These are phyloP conservation scores for Chalciporus chontae DNA, from an alignment of 768 basidiomycete species.

Conservation along the genomic window DNA sequence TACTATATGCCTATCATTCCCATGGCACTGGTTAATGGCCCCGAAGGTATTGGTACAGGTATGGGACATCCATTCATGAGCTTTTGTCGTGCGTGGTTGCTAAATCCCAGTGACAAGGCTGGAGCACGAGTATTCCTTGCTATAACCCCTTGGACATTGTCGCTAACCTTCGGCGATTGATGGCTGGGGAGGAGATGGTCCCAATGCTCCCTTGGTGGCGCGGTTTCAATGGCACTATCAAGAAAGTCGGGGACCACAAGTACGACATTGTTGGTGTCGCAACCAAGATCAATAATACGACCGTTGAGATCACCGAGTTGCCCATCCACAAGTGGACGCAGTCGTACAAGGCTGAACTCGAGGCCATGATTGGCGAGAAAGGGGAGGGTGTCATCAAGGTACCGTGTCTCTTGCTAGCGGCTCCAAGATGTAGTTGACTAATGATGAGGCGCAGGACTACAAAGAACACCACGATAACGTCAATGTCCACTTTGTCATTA, in stretches of 20 bases:
- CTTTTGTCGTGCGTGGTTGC: background rate
- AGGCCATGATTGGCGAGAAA: conserved; percentile 86
- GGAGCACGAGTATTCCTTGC: conserved; percentile 90
- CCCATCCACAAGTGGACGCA: conserved; percentile 96
- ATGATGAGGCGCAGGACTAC: conserved; percentile 65
- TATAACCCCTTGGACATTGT: conserved; percentile 93
- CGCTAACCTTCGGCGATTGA: conserved; percentile 78
- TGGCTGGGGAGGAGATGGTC: conserved; percentile 78
- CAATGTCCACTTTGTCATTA: conserved; percentile 85
- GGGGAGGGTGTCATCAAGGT: conserved; percentile 81
- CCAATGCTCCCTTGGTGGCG: conserved; percentile 98
- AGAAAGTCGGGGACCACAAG: conserved; percentile 76
- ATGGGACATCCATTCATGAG: conserved; percentile 17
- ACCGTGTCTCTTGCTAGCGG: conserved; percentile 3
- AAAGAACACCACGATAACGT: conserved; percentile 94
- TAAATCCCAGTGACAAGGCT: conserved; percentile 49
- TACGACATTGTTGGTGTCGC: conserved; percentile 76
- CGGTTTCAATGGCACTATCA: conserved; percentile 89
- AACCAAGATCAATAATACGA: conserved; percentile 78
- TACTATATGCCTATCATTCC: conserved; percentile 92
- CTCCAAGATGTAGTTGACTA: background rate
- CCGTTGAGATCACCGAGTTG: conserved; percentile 91
- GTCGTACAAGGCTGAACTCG: conserved; percentile 87
- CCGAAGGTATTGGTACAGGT: conserved; percentile 98
- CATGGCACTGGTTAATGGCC: conserved; percentile 86